Base-by-base conservation (phyloP, 2,329 filamentous ascomycete species). In the Exserohilum rostratum region DNA sequence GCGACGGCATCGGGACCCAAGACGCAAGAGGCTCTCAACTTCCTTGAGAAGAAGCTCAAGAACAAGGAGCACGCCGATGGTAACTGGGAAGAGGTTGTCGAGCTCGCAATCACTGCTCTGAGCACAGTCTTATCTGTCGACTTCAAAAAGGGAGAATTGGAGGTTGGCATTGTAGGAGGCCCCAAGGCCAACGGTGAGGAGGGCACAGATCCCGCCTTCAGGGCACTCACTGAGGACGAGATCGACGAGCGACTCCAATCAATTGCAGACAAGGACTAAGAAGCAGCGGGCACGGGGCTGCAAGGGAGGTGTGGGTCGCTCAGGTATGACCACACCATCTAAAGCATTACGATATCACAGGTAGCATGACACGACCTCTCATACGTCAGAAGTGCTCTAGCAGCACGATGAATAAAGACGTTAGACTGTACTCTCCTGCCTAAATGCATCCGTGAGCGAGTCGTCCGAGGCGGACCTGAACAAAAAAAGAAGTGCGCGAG, bases 1-100 rank as follows among this genome's bases (percentile, higher is more conserved):
- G 95, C 91, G 65, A 98, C 95, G 42, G 91, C 95, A 48, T 96
- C 95, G 6, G 95, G 95, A 5, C 95, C 95, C 50, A 99, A 99
- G 82, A 93, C 97, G 78, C 95, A 99, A 78, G 95, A 99, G 83
- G 95, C 95, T 60, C 86, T 98, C 75, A 99, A 99, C 79, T 92
- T 96, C 77, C 84, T 99, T 55, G 95, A 99, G 86, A 98, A 98
- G 88, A 98, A 98, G 85, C 87, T 99, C 78, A 96, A 97, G 83
- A 97, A 96, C 87, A 97, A 97, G 87, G 93, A 98, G 72, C 83
- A 85, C 69, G 95, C 93, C 31, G 90, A 95, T 53, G 95, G 95
- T 58, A 88, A 82, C 73, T 99, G 95, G 95, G 91, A 96, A 78
- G 95, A 99, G 57, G 95, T 99, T 44, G 93, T 99, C 45, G 95